Conservation (phyloP, 306 rosid genomes). For the Malus asiatica region DNA sequence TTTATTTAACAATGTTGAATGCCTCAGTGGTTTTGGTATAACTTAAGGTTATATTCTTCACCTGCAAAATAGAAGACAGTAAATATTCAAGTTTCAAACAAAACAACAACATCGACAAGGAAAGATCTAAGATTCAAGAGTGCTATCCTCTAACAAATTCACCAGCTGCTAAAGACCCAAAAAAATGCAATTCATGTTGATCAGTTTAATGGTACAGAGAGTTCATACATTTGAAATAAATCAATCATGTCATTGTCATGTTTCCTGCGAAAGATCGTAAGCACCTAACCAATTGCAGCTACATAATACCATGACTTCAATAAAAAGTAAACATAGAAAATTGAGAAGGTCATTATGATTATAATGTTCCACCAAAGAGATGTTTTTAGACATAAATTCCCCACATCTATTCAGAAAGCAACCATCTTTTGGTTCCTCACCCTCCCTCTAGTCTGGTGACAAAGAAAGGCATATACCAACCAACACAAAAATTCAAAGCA, state of each 20-base stretch:
- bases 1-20: constrained; percentile 20
- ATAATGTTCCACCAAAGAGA: background rate
- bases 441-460: background rate
- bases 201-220: background rate
- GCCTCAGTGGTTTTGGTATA: constrained; percentile 9
- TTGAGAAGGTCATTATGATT: background rate
- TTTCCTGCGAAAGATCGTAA: background rate
- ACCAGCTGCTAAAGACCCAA: constrained; percentile 4
- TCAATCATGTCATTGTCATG: background rate
- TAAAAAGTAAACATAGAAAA: background rate
- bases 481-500: background rate
- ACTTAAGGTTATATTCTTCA: constrained; percentile 5
- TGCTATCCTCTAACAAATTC: constrained; percentile 3
- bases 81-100: constrained; percentile 6
- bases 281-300: background rate
- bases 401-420: background rate
- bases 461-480: constrained; percentile 4
- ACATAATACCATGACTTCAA: background rate
- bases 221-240: background rate
- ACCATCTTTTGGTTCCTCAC: background rate
- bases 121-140: background rate
- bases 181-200: background rate
- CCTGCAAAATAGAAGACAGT: constrained; percentile 43
- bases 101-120: constrained; percentile 2
- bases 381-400: background rate